A percentile compares a stretch with the other conserved stretches of the same genome.
phyloP scores from a whole-genome alignment of 106 monocot genomes.

The Dioscorea zingiberensis region DNA sequence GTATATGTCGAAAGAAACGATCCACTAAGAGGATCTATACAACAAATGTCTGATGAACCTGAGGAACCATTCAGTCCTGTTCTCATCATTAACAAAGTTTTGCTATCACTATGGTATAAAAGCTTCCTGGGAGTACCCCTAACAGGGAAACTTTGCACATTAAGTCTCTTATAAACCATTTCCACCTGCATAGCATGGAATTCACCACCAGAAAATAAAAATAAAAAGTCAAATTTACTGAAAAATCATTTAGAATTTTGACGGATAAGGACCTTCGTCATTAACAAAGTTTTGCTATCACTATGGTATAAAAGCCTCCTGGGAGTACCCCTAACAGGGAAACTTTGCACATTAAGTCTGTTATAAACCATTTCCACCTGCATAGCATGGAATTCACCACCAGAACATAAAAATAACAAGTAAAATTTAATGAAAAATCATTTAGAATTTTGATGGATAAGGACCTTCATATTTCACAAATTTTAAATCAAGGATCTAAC shows the following conservation, averaged over 20 bases:
- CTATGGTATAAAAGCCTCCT: constrained; percentile 81
- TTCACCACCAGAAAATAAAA: background rate
- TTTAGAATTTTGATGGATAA: too few relatives aligned
- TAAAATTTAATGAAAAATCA: background rate
- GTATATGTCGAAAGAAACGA: constrained; percentile 51
- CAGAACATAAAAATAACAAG: background rate
- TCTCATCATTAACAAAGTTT: constrained; percentile 72
- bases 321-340: constrained; percentile 65
- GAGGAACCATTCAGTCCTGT: constrained; percentile 44
- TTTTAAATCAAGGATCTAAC: too few relatives aligned
- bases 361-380: constrained; percentile 93
- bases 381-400: background rate
- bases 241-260: background rate
- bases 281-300: constrained; percentile 70
- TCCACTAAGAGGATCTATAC: constrained; percentile 76
- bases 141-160: constrained; percentile 68
- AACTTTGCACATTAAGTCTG: constrained; percentile 76
- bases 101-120: constrained; percentile 77
- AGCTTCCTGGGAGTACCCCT: constrained; percentile 80
- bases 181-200: constrained; percentile 53
- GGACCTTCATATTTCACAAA: constrained; percentile 66
- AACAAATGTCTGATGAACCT: constrained; percentile 72
- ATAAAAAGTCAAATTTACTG: background rate
- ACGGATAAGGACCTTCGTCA: too few relatives aligned
- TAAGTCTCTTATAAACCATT: constrained; percentile 80